Evolutionary conservation across 345 rosid genomes (phyloP), one percentile per base, ranked within the genome.

Genomic region (Cochlearia excelsa): DNA sequence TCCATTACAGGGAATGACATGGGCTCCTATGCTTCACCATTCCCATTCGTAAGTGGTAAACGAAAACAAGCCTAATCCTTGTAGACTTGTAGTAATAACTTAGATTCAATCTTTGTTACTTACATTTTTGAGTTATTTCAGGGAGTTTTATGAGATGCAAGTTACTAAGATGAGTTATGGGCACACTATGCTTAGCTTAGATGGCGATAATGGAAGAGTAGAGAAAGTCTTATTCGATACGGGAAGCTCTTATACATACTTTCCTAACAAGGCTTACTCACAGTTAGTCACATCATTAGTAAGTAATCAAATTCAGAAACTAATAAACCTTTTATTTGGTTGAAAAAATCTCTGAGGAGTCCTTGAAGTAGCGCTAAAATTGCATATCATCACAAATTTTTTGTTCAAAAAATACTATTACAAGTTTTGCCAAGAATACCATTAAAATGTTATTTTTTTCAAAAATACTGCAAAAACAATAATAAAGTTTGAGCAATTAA

Each of bases 171-270:
- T 92, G 73, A 80, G 58, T 66, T 92, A 86, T 34, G 96, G 93
- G 67, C 77, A 75, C 26, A 66, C 58, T 63, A 69, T 65, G 28
- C 79, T 88, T 56, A 78, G 78, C 71, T 74, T 84, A 60, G 89
- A 82, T 2, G 75, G 66, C 2, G 57, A 35, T 57, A 72, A 59
- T 11, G 73, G 77, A 45, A 76, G 75, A 65, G 54, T 56, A 35
- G 79, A 77, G 66, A 64, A 70, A 44, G 75, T 83, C 37, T 61
- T 84, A 58, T 86, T 88, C 68, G 96, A 88, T 58, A 88, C 79
- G 50, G 98, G 98, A 57, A 92, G 98, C 70, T 92, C 98, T 53
- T 92, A 88, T 67, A 84, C 95, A 7, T 88, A 92, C 79, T 82
- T 92, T 59, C 74, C 96, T 43, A 82, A 76, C 61, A 74, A 83